These are phyloP conservation scores for Naematelia encephala DNA, from an alignment of 768 basidiomycete species.

Conservation along the genomic window DNA sequence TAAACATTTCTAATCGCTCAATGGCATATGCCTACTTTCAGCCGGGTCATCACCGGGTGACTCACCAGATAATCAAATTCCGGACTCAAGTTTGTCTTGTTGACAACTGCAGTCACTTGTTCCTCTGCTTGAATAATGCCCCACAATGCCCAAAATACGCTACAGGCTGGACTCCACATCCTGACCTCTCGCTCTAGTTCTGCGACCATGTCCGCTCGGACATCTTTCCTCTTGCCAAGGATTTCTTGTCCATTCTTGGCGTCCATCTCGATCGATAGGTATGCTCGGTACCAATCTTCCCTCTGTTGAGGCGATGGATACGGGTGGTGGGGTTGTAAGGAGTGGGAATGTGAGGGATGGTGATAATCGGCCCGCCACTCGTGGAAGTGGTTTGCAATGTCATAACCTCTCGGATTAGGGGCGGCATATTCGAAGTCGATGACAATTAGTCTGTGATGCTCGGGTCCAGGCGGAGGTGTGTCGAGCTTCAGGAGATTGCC, in stretches of 20 bases:
- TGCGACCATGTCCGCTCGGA: constrained; percentile 56
- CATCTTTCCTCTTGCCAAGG: constrained; percentile 27
- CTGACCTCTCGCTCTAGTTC: constrained; percentile 73
- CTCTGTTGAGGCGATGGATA: constrained; percentile 75
- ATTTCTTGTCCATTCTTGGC: constrained; percentile 31
- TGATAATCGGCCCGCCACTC: constrained; percentile 94
- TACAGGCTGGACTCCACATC: constrained; percentile 84
- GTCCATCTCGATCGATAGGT: constrained; percentile 58
- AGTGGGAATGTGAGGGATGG: constrained; percentile 55
- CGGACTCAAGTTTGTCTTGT: constrained; percentile 47
- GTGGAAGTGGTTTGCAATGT: constrained; percentile 95
- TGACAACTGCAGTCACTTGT: constrained; percentile 51
- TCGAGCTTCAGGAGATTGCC: constrained; percentile 82
- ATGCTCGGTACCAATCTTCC: constrained; percentile 78
- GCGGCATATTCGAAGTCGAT: constrained; percentile 98
- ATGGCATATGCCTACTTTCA: constrained; percentile 51
- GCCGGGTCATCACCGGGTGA: neutral
- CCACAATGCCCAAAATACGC: constrained; percentile 94
- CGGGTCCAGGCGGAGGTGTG: constrained; percentile 57
- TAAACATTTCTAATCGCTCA: constrained; percentile 53
- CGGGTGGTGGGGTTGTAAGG: constrained; percentile 53
- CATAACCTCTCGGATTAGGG: constrained; percentile 86
- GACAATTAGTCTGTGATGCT: constrained; percentile 79
- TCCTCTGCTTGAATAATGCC: constrained; percentile 75
- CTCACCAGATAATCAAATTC: constrained; percentile 82